Conservation (phyloP, 192 early-diverging fungal species). For the Hyaloraphidium curvatum region DNA sequence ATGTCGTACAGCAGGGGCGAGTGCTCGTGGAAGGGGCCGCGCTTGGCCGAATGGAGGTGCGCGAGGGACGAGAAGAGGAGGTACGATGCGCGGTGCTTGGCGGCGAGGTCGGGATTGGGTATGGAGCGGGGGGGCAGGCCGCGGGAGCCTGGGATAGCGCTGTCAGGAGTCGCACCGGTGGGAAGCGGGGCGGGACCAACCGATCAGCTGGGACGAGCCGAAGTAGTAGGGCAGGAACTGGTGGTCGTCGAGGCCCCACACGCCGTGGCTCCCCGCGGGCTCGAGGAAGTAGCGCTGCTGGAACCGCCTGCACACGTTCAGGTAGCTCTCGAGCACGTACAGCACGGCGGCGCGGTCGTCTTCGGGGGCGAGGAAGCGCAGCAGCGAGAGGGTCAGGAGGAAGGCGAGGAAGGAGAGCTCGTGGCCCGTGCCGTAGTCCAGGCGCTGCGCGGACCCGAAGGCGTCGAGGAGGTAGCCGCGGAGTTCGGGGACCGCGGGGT, state of each 20-base stretch:
- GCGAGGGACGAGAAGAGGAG: neutral
- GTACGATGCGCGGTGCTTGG: neutral
- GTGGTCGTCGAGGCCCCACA: conserved; percentile 99
- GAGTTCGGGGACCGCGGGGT: conserved; percentile 29
- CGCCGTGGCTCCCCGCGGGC: conserved; percentile 92
- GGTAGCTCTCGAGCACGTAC: conserved; percentile 61
- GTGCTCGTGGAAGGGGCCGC: neutral
- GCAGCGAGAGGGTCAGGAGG: conserved; percentile 59
- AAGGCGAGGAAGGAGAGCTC: conserved; percentile 82
- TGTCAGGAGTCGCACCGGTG: neutral
- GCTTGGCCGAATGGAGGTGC: neutral
- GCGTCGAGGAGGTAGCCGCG: conserved; percentile 56
- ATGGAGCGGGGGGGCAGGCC: neutral
- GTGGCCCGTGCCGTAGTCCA: conserved; percentile 96
- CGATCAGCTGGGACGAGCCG: conserved; percentile 66
- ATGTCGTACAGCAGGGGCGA: conserved; percentile 48
- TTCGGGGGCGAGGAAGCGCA: conserved; percentile 36
- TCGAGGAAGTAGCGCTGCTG: conserved; percentile 90
- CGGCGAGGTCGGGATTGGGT: neutral
- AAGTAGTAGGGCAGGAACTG: conserved; percentile 93
- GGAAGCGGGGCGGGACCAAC: conserved; percentile 8
- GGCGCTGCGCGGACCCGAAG: conserved; percentile 79
- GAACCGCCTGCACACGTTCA: conserved; percentile 69
- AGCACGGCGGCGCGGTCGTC: conserved; percentile 65
- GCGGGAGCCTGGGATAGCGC: neutral